Evolutionary conservation across 2,329 filamentous ascomycete genomes (phyloP).

Genomic region (Ceratocystis huliohia): DNA sequence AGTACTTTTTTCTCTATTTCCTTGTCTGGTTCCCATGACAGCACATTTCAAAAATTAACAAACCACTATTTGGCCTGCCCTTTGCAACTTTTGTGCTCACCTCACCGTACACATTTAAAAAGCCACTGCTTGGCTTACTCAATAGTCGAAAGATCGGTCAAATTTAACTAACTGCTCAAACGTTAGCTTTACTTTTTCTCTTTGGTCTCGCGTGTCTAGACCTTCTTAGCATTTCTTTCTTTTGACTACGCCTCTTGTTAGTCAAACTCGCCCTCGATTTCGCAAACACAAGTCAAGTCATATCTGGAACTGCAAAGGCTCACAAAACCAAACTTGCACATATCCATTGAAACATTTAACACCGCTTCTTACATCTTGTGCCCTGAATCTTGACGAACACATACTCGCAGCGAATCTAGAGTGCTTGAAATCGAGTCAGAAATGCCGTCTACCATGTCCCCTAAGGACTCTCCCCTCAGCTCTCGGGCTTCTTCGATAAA

Average conservation of each 20-base stretch:
- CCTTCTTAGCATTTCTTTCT: neutral
- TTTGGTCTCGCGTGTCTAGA: neutral
- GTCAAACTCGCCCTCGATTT: neutral
- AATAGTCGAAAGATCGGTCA: neutral
- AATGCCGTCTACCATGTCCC: conserved; percentile 17
- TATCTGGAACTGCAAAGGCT: neutral
- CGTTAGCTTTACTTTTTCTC: neutral
- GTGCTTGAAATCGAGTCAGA: neutral
- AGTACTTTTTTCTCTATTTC: neutral
- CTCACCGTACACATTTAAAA: neutral
- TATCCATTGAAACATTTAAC: neutral
- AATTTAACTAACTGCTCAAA: neutral
- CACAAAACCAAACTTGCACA: neutral
- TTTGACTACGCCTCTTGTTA: neutral
- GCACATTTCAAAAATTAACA: neutral
- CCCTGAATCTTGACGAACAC: neutral
- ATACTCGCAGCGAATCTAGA: neutral
- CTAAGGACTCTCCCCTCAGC: conserved; percentile 19
- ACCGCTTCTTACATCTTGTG: neutral
- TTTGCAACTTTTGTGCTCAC: conserved; percentile 11
- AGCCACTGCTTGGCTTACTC: neutral
- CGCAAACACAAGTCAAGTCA: neutral
- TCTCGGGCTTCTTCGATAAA: conserved; percentile 20
- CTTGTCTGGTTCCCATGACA: neutral
- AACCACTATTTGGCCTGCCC: conserved; percentile 9